Base-by-base conservation (phyloP, 192 early-diverging fungal species). In the Glomus cerebriforme region DNA sequence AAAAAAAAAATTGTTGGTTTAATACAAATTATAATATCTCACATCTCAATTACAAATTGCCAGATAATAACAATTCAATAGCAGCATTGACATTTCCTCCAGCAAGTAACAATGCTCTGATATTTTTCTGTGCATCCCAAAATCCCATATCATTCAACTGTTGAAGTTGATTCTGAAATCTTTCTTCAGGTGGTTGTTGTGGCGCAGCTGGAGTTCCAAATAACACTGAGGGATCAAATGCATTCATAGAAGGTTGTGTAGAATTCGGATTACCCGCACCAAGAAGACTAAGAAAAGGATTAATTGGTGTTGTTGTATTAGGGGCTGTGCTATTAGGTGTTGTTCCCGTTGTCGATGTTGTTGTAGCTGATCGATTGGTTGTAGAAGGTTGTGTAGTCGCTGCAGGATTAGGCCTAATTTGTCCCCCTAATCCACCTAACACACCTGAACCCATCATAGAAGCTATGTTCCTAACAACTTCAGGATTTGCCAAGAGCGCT, bases 131-230 rank as follows among this genome's bases (percentile, higher is more conserved):
- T 2, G 92, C 92, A 82, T 97, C 92, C 82, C 86, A 94, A 82
- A 99, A 96, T 24, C 98, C 98, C 98, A 99, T 99, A 34, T 99
- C 98, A 79, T 88, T 93, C 81, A 92, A 84, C 85, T 92, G 93
- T 82, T 93, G 92, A 65, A 97, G 87, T 85, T 98, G 95, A 13
- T 86, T 83, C 82, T 90, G 88, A 78, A 88, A 93, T 19, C 92
- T 85, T 37, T 88, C 88, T 81, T 92, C 91, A 49, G 91, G 91
- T n/a, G 88, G 85, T 59, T 83, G 79, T n/a, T 81, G 80, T 65
- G 79, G 73, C 31, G 78, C 77, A 17, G 82, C 79, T 31, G 80
- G 79, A 7, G 79, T 17, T 17, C 4, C 49, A 13, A 15, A 54
- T 1, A 54, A 17, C 3, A 10, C 9, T 13, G 45, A 13, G 2